These are phyloP conservation scores for Dactylellina parvicollis DNA, from an alignment of 2,329 filamentous ascomycete genomes.

Conservation along the genomic window DNA sequence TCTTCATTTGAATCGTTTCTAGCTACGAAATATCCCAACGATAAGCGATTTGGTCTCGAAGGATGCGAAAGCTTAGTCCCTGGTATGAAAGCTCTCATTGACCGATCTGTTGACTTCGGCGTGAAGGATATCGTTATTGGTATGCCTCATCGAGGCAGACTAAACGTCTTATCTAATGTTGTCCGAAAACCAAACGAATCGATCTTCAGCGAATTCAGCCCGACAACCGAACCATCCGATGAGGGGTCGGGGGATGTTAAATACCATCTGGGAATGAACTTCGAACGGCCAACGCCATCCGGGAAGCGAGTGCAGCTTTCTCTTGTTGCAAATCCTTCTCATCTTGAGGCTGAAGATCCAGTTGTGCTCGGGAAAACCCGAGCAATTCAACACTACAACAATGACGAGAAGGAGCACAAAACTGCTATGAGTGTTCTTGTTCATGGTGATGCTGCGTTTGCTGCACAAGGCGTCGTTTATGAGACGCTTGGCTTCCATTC, in stretches of 20 bases:
- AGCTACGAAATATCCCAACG: constrained; percentile 97
- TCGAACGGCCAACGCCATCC: constrained; percentile 95
- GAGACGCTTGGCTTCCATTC: constrained; percentile 98
- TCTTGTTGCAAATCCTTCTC: constrained; percentile 96
- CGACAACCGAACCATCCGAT: constrained; percentile 84
- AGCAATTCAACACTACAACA: constrained; percentile 98
- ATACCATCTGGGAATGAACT: constrained; percentile 99
- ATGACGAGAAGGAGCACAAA: constrained; percentile 86
- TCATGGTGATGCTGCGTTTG: constrained; percentile 96
- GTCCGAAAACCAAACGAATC: constrained; percentile 99
- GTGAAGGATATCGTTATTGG: constrained; percentile 99
- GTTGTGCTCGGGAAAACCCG: constrained; percentile 97
- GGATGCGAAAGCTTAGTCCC: constrained; percentile 96
- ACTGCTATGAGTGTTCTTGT: constrained; percentile 95
- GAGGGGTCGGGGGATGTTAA: constrained; percentile 99
- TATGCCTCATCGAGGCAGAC: constrained; percentile 98
- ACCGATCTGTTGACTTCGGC: constrained; percentile 96
- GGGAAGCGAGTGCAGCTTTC: constrained; percentile 99
- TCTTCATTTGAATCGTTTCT: constrained; percentile 97
- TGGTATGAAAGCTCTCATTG: constrained; percentile 98
- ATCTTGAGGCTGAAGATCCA: constrained; percentile 97
- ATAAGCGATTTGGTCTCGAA: constrained; percentile 98
- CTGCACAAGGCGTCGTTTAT: constrained; percentile 95
- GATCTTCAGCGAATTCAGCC: constrained; percentile 98
- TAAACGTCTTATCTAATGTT: constrained; percentile 98